Base-by-base conservation (phyloP, 78 protist genomes). In the Protostelium mycophagum region DNA sequence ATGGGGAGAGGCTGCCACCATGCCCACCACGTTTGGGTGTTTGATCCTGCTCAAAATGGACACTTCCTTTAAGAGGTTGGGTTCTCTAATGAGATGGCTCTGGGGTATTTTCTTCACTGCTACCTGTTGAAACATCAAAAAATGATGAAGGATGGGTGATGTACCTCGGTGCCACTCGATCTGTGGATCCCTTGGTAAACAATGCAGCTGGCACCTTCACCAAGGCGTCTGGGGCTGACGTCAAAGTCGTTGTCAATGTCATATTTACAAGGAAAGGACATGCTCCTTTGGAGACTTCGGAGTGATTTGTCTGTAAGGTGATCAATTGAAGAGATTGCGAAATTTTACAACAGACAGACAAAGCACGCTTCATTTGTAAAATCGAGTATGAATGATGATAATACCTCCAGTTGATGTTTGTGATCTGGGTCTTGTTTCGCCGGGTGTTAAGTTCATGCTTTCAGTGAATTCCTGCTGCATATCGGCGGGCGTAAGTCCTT, bases 21-120 rank as follows among this genome's bases (percentile, higher is more conserved):
- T 73, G 83, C 85, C 37, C 28, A 95, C 96, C 23, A 95, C 91
- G 89, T 95, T 95, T 36, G 95, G 96, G 29, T 95, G 96, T 35
- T 95, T 36, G 25, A 93, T 51, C 35, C 35, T 37, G 29, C 87
- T 38, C 73, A 51, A 16, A 51, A 51, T 51, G 73, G 73, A 51
- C 31, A 51, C 73, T 51, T 51, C 73, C 73, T 51, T 51, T 5
- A 51, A 16, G 5, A 51, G 16, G 31, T 5, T 16, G 5, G 73
- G 73, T 51, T 51, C 73, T 51, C 16, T 51, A 51, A 51, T 5
- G 16, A 51, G 73, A 16, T 51, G 73, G 73, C 73, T 51, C 73
- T 51, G 31, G 31, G 73, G 73, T 25, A 51, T 16, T 51, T 51
- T 5, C 16, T 51, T 51, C 31, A 51, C 73, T 5, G 73, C 73